phyloP scores from a whole-genome alignment of 2,329 filamentous ascomycete genomes.

The Torrubiella hemipterigena region DNA sequence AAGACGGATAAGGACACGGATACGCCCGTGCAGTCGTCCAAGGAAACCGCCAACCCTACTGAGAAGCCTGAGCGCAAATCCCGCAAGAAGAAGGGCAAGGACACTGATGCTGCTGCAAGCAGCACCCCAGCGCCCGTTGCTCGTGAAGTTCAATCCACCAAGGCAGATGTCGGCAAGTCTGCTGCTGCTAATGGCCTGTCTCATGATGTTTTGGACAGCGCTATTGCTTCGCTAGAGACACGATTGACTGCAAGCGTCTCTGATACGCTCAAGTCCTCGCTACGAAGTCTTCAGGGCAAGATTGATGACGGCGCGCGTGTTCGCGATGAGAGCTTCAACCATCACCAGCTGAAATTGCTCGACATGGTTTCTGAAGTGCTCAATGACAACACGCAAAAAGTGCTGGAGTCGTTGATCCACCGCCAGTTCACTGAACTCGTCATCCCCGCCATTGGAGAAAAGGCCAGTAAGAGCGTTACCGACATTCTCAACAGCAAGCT shows the following conservation, averaged over 20 bases:
- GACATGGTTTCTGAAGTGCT: slow-evolving; percentile 48
- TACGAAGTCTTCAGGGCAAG: slow-evolving; percentile 50
- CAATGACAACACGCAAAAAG: slow-evolving; percentile 54
- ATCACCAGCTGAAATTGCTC: slow-evolving; percentile 41
- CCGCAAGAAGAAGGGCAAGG: slow-evolving; percentile 55
- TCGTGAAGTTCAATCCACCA: slow-evolving; percentile 21
- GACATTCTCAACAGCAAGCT: slow-evolving; percentile 61
- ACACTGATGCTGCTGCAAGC: slow-evolving; percentile 27
- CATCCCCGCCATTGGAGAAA: slow-evolving; percentile 59
- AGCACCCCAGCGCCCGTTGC: slow-evolving; percentile 25
- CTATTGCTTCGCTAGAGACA: slow-evolving; percentile 42
- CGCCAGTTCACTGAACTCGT: slow-evolving; percentile 65
- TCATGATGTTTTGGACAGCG: slow-evolving; percentile 35
- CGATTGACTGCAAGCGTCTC: slow-evolving; percentile 37
- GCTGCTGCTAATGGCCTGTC: slow-evolving; percentile 17
- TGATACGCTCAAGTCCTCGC: slow-evolving; percentile 39
- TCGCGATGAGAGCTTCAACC: slow-evolving; percentile 38
- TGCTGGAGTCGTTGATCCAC: slow-evolving; percentile 64
- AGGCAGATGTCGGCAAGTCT: slow-evolving; percentile 19
- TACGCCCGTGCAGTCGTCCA: slow-evolving; percentile 23
- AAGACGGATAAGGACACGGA: slow-evolving; percentile 28
- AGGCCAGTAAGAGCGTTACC: slow-evolving; percentile 55
- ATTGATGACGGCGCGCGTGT: slow-evolving; percentile 51
- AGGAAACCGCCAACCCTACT: slow-evolving; percentile 18
- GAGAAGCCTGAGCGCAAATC: slow-evolving; percentile 53